These are phyloP conservation scores for Rhytidiadelphus loreus DNA, from an alignment of 225 moss, liverwort and hornwort species.

Conservation along the genomic window DNA sequence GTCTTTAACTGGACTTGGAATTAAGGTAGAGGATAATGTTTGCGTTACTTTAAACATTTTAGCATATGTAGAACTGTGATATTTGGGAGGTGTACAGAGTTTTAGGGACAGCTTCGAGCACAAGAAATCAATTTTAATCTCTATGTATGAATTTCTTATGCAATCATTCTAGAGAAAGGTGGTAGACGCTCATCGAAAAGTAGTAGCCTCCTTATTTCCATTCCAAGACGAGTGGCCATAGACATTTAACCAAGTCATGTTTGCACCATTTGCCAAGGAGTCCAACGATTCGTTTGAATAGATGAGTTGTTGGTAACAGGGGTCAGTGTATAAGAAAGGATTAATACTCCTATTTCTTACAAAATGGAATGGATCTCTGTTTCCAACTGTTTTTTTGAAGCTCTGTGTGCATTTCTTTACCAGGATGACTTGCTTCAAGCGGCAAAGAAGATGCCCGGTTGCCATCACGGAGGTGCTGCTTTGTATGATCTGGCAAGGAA, in stretches of 20 bases:
- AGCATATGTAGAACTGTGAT: background rate
- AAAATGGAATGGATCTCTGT: background rate
- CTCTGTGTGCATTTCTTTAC: background rate
- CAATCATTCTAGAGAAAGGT: background rate
- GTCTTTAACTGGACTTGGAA: background rate
- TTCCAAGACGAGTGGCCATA: background rate
- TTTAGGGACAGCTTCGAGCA: background rate
- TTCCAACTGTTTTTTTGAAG: background rate
- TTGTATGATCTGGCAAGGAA: conserved; percentile 62
- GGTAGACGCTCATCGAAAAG: background rate
- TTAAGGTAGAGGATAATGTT: background rate
- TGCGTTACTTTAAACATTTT: background rate
- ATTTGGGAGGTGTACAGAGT: background rate
- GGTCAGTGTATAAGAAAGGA: background rate
- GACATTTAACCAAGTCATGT: background rate
- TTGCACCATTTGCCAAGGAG: background rate
- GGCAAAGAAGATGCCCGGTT: conserved; percentile 80
- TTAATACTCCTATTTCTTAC: background rate
- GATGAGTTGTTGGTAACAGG: no score
- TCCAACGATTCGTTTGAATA: background rate
- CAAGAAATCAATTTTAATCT: background rate
- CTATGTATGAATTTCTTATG: background rate
- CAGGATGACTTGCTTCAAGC: conserved; percentile 44
- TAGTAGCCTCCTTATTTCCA: background rate
- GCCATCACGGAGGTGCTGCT: conserved; percentile 88